These are phyloP conservation scores for Exophiala sideris DNA, from an alignment of 2,329 filamentous ascomycete genomes.

Conservation along the genomic window DNA sequence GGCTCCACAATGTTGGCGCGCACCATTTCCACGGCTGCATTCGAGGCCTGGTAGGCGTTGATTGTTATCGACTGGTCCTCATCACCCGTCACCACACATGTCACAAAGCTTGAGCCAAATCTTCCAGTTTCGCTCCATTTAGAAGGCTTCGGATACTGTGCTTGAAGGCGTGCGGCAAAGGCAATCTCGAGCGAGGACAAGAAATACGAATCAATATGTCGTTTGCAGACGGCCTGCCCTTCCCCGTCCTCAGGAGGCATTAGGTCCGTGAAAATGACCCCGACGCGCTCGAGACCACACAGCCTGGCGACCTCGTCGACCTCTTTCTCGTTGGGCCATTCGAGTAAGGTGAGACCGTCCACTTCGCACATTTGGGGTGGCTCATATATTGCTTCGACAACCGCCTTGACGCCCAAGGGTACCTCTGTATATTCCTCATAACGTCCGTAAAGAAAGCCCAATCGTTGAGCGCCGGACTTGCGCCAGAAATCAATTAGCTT, in stretches of 20 bases:
- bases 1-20: slow-evolving; percentile 91
- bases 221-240: slow-evolving; percentile 87
- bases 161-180: slow-evolving; percentile 84
- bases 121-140: slow-evolving; percentile 96
- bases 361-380: slow-evolving; percentile 85
- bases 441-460: slow-evolving; percentile 87
- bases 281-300: slow-evolving; percentile 83
- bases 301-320: slow-evolving; percentile 75
- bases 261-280: slow-evolving; percentile 92
- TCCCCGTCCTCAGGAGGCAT: slow-evolving; percentile 76
- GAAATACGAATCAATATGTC: slow-evolving; percentile 92
- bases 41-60: slow-evolving; percentile 90
- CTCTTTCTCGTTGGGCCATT: slow-evolving; percentile 81
- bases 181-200: slow-evolving; percentile 87
- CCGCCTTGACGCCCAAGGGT: slow-evolving; percentile 87
- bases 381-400: slow-evolving; percentile 96
- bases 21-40: slow-evolving; percentile 95
- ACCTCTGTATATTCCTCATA: slow-evolving; percentile 91
- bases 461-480: slow-evolving; percentile 73
- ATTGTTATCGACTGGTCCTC: slow-evolving; percentile 84
- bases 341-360: slow-evolving; percentile 79
- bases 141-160: slow-evolving; percentile 79
- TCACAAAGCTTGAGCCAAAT: slow-evolving; percentile 96
- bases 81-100: slow-evolving; percentile 91
- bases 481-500: slow-evolving; percentile 91